These are phyloP conservation scores for Aspergillus pseudoglaucus DNA, from an alignment of 2,329 filamentous ascomycete genomes.

Conservation along the genomic window DNA sequence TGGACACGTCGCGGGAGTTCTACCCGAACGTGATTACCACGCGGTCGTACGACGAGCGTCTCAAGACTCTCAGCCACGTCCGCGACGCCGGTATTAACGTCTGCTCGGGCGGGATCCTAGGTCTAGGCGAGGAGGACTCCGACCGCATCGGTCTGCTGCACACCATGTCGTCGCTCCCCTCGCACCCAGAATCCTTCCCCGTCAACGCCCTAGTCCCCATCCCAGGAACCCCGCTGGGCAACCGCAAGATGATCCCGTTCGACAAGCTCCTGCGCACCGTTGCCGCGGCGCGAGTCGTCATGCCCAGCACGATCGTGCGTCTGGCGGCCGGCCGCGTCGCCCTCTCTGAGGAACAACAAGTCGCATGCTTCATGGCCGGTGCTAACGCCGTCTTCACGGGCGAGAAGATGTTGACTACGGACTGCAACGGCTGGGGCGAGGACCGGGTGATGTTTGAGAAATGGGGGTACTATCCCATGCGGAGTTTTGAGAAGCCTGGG, in stretches of 20 bases:
- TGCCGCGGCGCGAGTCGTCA: constrained; percentile 72
- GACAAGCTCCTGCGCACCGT: constrained; percentile 75
- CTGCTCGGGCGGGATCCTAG: constrained; percentile 83
- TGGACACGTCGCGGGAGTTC: constrained; percentile 84
- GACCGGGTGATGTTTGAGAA: constrained; percentile 75
- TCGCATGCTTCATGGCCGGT: constrained; percentile 81
- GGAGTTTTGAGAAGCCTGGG: constrained; percentile 43
- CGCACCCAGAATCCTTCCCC: constrained; percentile 83
- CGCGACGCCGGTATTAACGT: constrained; percentile 83
- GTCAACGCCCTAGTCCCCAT: constrained; percentile 89
- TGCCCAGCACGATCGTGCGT: constrained; percentile 80
- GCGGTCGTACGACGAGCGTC: constrained; percentile 76
- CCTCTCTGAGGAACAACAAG: constrained; percentile 82
- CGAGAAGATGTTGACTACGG: constrained; percentile 91
- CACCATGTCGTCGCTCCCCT: constrained; percentile 72
- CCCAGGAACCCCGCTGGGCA: constrained; percentile 77
- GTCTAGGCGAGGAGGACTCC: constrained; percentile 68
- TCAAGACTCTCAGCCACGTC: constrained; percentile 72
- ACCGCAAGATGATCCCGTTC: constrained; percentile 66
- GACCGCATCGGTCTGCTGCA: constrained; percentile 79
- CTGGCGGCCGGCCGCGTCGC: constrained; percentile 78
- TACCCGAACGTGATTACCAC: constrained; percentile 84
- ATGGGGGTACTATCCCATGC: constrained; percentile 78
- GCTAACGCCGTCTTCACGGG: constrained; percentile 94
- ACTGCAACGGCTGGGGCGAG: constrained; percentile 86